Percentiles rank a stretch among this genome's conserved stretches.
Evolutionary conservation across 2,329 filamentous ascomycete species (phyloP).

Genomic region (Parafenestella ontariensis): DNA sequence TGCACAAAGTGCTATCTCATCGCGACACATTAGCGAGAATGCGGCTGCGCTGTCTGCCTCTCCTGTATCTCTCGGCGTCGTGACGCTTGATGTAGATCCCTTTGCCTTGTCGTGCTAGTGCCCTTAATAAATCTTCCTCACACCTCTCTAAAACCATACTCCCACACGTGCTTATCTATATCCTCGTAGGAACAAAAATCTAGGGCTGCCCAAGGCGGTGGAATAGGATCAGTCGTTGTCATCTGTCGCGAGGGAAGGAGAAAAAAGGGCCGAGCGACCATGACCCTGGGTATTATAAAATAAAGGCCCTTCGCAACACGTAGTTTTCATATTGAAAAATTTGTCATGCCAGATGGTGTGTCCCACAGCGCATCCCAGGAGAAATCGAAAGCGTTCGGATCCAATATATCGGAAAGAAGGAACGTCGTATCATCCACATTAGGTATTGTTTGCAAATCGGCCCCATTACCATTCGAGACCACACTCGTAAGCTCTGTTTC

Average conservation of each 20-base stretch:
- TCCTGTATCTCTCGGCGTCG: constrained; percentile 14
- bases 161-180: too few species aligned
- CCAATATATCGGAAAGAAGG: constrained; percentile 40
- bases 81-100: too few species aligned
- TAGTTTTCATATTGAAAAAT: constrained; percentile 34
- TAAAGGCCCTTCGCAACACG: background rate
- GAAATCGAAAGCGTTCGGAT: constrained; percentile 46
- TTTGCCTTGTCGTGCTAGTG: too few species aligned
- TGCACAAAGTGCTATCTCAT: constrained; percentile 2
- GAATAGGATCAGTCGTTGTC: too few species aligned
- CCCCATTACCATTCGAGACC: constrained; percentile 10
- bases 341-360: constrained; percentile 44
- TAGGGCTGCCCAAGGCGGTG: too few species aligned
- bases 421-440: constrained; percentile 40
- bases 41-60: constrained; percentile 15
- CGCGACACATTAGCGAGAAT: background rate
- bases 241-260: too few species aligned
- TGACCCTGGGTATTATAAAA: too few species aligned
- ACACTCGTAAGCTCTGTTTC: constrained; percentile 24
- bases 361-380: constrained; percentile 49
- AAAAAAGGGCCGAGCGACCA: too few species aligned
- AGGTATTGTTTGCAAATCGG: constrained; percentile 12
- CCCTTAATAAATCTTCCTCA: too few species aligned
- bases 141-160: too few species aligned
- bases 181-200: too few species aligned